Evolutionary conservation across 305 asterid species (phyloP).

Genomic region (Fraxinus velutina): DNA sequence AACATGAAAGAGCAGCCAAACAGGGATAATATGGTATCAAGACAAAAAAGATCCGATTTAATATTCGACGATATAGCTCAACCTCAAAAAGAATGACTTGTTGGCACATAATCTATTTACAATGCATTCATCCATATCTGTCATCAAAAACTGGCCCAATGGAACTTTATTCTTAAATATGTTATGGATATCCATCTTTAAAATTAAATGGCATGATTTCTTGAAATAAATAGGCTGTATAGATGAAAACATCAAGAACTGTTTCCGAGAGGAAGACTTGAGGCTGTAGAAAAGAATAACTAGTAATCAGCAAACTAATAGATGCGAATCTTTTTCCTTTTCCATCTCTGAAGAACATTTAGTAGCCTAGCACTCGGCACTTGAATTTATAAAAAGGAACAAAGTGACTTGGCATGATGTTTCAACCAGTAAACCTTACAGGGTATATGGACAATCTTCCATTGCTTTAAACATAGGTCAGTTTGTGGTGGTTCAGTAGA

Average conservation of each 20-base stretch:
- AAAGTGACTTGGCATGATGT: neutral
- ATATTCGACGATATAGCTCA: neutral
- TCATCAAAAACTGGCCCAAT: neutral
- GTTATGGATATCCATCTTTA: neutral
- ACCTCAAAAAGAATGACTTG: neutral
- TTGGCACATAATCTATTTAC: neutral
- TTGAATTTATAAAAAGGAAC: neutral
- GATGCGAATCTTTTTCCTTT: constrained; percentile 6
- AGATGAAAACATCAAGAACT: neutral
- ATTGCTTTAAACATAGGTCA: constrained; percentile 7
- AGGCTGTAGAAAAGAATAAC: constrained; percentile 11
- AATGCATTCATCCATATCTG: neutral
- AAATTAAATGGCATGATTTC: neutral
- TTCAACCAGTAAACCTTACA: constrained; percentile 8
- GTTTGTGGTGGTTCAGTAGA: neutral
- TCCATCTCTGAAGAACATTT: neutral
- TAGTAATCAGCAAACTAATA: neutral
- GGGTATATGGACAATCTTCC: constrained; percentile 3
- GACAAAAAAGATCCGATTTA: neutral
- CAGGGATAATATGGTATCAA: neutral
- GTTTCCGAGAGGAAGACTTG: neutral
- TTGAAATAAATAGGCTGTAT: neutral
- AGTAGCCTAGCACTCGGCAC: constrained; percentile 6
- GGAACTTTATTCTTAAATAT: neutral
- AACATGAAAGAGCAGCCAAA: neutral